Evolutionary conservation across 1,284 basidiomycete species (phyloP).

Genomic region (Somion occarium): DNA sequence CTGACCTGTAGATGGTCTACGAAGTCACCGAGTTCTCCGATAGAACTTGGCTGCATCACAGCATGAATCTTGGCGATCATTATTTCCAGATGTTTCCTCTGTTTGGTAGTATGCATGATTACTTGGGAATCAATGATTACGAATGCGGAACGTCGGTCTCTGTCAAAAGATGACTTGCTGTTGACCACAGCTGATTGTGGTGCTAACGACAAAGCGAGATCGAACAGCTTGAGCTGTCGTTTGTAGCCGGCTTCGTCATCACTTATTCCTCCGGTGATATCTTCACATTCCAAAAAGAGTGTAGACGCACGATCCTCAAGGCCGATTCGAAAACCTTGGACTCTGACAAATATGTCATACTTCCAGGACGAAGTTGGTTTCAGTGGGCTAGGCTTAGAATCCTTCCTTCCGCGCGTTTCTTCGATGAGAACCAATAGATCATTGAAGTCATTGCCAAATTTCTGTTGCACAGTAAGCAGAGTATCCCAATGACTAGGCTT

Average conservation of each 20-base stretch:
- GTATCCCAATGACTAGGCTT: conserved; percentile 81
- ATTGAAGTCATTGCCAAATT: conserved; percentile 82
- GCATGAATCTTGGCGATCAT: conserved; percentile 76
- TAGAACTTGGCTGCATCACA: conserved; percentile 88
- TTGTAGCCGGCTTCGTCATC: conserved; percentile 37
- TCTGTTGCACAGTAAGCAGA: conserved; percentile 73
- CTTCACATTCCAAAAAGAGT: conserved; percentile 68
- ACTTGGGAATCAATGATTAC: conserved; percentile 71
- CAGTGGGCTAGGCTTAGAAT: conserved; percentile 13
- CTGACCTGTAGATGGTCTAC: conserved; percentile 75
- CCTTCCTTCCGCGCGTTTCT: conserved; percentile 45
- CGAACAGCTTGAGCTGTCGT: conserved; percentile 66
- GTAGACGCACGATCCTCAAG: conserved; percentile 68
- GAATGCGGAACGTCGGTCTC: conserved; percentile 73
- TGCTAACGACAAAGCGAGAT: conserved; percentile 70
- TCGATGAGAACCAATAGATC: conserved; percentile 66
- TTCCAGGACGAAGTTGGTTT: conserved; percentile 13
- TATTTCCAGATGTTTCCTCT: conserved; percentile 40
- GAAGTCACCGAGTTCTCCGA: conserved; percentile 85
- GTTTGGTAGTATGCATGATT: conserved; percentile 28
- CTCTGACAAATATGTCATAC: conserved; percentile 53
- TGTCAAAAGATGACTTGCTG: conserved; percentile 39
- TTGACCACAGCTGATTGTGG: conserved; percentile 37
- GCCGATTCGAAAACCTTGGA: conserved; percentile 76
- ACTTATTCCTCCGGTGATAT: conserved; percentile 57